Evolutionary conservation across 1,284 basidiomycete species (phyloP).

Genomic region (Microbotryomycetes sp.): DNA sequence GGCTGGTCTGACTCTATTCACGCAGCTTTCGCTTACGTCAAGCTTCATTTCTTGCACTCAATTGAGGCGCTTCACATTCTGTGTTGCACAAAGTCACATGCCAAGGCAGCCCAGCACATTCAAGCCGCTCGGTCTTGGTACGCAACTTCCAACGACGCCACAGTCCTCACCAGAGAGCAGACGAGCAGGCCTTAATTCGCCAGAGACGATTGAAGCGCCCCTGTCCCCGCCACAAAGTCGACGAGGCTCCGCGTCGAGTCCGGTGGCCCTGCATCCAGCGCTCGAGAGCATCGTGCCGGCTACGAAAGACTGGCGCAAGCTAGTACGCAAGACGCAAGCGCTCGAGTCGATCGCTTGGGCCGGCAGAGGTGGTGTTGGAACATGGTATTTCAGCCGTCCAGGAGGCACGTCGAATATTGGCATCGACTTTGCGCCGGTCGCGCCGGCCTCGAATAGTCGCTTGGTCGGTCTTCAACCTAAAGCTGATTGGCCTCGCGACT

Average conservation of each 20-base stretch:
- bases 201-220: not conserved
- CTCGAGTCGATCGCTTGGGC: slow-evolving; percentile 16
- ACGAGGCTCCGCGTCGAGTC: not conserved
- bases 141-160: not conserved
- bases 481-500: not conserved
- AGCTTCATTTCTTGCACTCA: slow-evolving; percentile 8
- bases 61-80: slow-evolving; percentile 10
- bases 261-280: not conserved
- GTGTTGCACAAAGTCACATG: slow-evolving; percentile 16
- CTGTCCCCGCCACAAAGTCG: not conserved
- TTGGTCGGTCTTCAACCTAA: not conserved
- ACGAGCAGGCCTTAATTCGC: not conserved
- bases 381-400: slow-evolving; percentile 8
- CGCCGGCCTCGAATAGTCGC: not conserved
- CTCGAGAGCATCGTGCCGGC: slow-evolving; percentile 1
- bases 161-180: not conserved
- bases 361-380: slow-evolving; percentile 24
- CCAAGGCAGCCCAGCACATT: not conserved
- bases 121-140: not conserved
- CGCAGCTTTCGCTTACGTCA: slow-evolving; percentile 8
- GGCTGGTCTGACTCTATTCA: not conserved
- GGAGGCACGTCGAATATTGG: slow-evolving; percentile 1
- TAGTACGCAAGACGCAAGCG: slow-evolving; percentile 22
- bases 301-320: slow-evolving; percentile 25
- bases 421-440: slow-evolving; percentile 15